Conservation (phyloP, 108 stramenopile species). For the Epithemia pelagica region DNA sequence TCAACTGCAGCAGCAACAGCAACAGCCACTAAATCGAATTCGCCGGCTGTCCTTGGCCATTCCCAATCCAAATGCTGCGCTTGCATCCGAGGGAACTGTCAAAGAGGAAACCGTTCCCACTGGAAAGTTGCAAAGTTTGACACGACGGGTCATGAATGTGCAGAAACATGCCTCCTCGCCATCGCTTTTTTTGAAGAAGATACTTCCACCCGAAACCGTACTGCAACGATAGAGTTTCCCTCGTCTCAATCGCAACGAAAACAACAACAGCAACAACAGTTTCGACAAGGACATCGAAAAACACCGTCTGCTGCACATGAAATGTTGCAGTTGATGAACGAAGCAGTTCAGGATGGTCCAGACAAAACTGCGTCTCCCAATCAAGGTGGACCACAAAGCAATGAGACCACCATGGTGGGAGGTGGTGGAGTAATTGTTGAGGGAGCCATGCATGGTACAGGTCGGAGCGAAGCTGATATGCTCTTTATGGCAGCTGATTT, state of each 20-base stretch:
- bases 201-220: no score
- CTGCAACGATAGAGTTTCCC: no score
- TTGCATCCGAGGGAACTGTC: no score
- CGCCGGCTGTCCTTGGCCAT: no score
- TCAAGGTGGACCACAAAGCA: no score
- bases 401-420: not conserved
- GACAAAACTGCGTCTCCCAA: no score
- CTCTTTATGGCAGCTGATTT: not conserved
- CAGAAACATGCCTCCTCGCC: no score
- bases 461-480: not conserved
- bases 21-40: not conserved
- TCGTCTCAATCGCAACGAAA: not conserved
- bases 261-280: not conserved
- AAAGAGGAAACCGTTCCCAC: no score
- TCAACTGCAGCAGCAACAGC: not conserved
- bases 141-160: not conserved
- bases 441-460: not conserved
- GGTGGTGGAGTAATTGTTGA: not conserved
- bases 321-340: slow-evolving; percentile 2
- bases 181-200: no score
- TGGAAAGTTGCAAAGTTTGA: not conserved
- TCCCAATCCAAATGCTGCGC: no score
- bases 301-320: not conserved
- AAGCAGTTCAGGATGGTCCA: not conserved
- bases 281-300: slow-evolving; percentile 4